Conservation (phyloP, 1,139 yeast genomes). For the Taphrina populina region DNA sequence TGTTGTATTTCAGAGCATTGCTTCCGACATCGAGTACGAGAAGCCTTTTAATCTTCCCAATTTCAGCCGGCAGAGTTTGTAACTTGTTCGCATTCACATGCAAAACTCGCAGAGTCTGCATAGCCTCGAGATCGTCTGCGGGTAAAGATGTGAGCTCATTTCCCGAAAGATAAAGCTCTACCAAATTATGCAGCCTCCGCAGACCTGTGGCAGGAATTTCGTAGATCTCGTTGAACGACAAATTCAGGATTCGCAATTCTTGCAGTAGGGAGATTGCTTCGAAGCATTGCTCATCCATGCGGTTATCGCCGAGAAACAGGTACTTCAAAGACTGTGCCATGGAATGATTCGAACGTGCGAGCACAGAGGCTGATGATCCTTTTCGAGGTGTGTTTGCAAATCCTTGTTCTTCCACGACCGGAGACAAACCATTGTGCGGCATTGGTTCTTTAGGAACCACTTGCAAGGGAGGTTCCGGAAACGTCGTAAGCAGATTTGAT, state of each 20-base stretch:
- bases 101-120: conserved; percentile 60
- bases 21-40: conserved; percentile 86
- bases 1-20: conserved; percentile 83
- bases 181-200: conserved; percentile 57
- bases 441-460: conserved; percentile 2
- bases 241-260: conserved; percentile 63
- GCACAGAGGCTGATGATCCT: conserved; percentile 8
- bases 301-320: conserved; percentile 76
- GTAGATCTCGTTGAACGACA: conserved; percentile 77
- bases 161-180: conserved; percentile 78
- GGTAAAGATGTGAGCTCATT: conserved; percentile 77
- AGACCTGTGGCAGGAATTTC: conserved; percentile 78
- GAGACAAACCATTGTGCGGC: conserved; percentile 7
- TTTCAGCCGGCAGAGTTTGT: conserved; percentile 84
- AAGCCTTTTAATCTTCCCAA: conserved; percentile 65
- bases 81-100: conserved; percentile 80
- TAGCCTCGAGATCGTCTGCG: conserved; percentile 72
- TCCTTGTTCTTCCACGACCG: conserved; percentile 20
- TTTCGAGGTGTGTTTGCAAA: conserved; percentile 9
- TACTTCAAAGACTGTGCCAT: conserved; percentile 51
- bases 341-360: conserved; percentile 36
- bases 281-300: conserved; percentile 74
- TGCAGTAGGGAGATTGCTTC: conserved; percentile 62
- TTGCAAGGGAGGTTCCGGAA: conserved; percentile 53
- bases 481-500: conserved; percentile 68